A percentile compares a stretch with the other conserved stretches of the same genome.
Evolutionary conservation across 23 red algal genomes (phyloP).

Genomic region (Gracilaria domingensis): DNA sequence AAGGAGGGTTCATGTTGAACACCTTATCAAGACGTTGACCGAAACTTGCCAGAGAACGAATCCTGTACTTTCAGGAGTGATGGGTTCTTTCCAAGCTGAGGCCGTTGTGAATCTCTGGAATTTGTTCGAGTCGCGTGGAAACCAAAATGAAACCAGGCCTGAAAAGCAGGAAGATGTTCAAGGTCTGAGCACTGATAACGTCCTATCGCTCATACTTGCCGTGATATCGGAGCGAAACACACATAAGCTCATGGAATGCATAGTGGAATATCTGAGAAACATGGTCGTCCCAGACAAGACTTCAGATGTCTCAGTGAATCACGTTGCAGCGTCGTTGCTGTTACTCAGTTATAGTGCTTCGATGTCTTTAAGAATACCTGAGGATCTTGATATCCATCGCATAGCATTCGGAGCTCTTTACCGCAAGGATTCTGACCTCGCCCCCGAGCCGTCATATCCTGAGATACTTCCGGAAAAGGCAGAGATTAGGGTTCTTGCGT

Average conservation of each 20-base stretch:
- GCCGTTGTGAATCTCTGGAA: neutral
- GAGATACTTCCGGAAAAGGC: constrained; percentile 4
- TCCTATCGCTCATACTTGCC: constrained; percentile 14
- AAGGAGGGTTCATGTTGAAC: neutral
- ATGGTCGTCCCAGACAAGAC: neutral
- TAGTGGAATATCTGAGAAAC: constrained; percentile 18
- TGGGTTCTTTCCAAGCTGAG: constrained; percentile 13
- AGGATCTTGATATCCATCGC: constrained; percentile 25
- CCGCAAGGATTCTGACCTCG: constrained; percentile 17
- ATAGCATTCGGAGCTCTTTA: constrained; percentile 40
- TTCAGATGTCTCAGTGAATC: constrained; percentile 4
- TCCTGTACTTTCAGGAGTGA: constrained; percentile 51
- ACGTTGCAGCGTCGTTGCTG: constrained; percentile 27
- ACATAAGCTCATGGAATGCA: neutral
- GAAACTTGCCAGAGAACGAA: constrained; percentile 52
- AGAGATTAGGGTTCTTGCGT: neutral
- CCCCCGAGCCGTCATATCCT: constrained; percentile 45
- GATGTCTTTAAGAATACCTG: constrained; percentile 18
- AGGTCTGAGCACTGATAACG: constrained; percentile 29
- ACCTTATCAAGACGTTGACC: constrained; percentile 34
- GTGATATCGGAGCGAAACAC: constrained; percentile 15
- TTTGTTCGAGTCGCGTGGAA: constrained; percentile 13
- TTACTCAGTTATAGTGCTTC: constrained; percentile 32
- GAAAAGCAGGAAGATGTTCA: constrained; percentile 17
- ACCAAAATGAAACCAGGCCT: neutral